Base-by-base conservation (phyloP, 2,329 filamentous ascomycete species). In the Xylaria sp. region DNA sequence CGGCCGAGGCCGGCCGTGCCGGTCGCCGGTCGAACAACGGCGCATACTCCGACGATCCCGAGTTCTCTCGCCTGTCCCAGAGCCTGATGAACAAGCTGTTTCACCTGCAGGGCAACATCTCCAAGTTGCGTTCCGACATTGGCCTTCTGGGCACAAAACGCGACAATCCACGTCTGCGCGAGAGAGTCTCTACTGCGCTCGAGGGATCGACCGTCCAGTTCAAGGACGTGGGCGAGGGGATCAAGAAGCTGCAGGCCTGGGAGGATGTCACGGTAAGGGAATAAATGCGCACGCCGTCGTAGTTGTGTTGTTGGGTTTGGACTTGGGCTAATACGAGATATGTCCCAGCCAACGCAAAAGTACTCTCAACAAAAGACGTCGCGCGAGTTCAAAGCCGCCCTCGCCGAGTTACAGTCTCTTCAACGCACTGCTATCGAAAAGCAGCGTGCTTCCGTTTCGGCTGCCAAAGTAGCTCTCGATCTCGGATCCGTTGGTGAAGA, bases 321-420 rank as follows among this genome's bases (percentile, higher is more conserved):
- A 3, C 19, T 52, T 52, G 53, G 10, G 9, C 56, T 57, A 48
- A 61, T n/a, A 54, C 64, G 59, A 65, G 44, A 7, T 52, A 4
- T 4, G 2, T 34, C 42, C 42, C 61, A 96, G 91, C 91, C 93
- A 62, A 90, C 91, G 57, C 94, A 99, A 79, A 95, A 93, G 76
- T 97, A 96, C 79, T 94, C 92, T 19, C 93, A 97, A 71, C 90
- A 93, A 68, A 97, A 97, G 74, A 83, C 99, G 39, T 93, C 91
- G 63, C 90, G 91, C 71, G 92, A 97, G 73, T 97, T 97, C 79
- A 90, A 92, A 72, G 84, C 90, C 42, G 90, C 90, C 53, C 84
- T 97, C 60, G 85, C 88, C 67, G 92, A 97, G 69, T 99, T 99
- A 76, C 93, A 97, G 77, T 82, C 82, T 58, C 84, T 97, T n/a